phyloP scores from a whole-genome alignment of 2,329 filamentous ascomycete species.

The Aschersonia sp. region DNA sequence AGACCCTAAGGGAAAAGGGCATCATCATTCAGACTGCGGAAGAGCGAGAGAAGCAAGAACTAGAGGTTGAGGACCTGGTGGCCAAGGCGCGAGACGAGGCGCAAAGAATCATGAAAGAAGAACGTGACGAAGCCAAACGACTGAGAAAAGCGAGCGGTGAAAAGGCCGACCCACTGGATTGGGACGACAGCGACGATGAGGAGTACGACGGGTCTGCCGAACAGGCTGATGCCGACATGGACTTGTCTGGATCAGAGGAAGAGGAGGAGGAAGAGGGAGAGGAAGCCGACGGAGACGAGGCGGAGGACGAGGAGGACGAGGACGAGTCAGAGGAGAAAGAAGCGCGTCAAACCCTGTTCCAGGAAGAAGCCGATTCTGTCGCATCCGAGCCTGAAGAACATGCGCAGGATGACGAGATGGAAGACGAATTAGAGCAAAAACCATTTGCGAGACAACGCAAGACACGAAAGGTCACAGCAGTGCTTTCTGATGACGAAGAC shows the following conservation, averaged over 20 bases:
- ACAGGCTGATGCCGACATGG: slow-evolving; percentile 23
- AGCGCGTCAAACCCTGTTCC: slow-evolving; percentile 17
- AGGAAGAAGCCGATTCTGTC: slow-evolving; percentile 24
- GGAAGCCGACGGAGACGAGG: slow-evolving; percentile 17
- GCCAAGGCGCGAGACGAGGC: slow-evolving; percentile 73
- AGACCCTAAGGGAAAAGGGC: slow-evolving; percentile 64
- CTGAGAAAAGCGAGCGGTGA: slow-evolving; percentile 33
- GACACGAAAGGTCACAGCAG: slow-evolving; percentile 31
- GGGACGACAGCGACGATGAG: slow-evolving; percentile 43
- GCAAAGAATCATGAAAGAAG: slow-evolving; percentile 56
- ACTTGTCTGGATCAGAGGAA: slow-evolving; percentile 31
- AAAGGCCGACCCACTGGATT: slow-evolving; percentile 31
- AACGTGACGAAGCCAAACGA: slow-evolving; percentile 60
- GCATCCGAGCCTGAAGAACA: slow-evolving; percentile 9
- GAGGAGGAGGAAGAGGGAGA: slow-evolving; percentile 13
- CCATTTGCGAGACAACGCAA: slow-evolving; percentile 29
- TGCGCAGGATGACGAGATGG: slow-evolving; percentile 14
- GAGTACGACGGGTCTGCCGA: slow-evolving; percentile 27
- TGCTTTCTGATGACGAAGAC: slow-evolving; percentile 49
- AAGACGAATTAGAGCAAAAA: slow-evolving; percentile 20
- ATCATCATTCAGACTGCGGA: slow-evolving; percentile 72
- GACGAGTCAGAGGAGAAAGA: slow-evolving; percentile 18
- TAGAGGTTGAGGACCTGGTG: slow-evolving; percentile 76
- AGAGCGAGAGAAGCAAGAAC: slow-evolving; percentile 69
- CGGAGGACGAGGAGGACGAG: slow-evolving; percentile 16